Evolutionary conservation across 805 yeast genomes (phyloP).

Genomic region (Dipodascus geniculatus): DNA sequence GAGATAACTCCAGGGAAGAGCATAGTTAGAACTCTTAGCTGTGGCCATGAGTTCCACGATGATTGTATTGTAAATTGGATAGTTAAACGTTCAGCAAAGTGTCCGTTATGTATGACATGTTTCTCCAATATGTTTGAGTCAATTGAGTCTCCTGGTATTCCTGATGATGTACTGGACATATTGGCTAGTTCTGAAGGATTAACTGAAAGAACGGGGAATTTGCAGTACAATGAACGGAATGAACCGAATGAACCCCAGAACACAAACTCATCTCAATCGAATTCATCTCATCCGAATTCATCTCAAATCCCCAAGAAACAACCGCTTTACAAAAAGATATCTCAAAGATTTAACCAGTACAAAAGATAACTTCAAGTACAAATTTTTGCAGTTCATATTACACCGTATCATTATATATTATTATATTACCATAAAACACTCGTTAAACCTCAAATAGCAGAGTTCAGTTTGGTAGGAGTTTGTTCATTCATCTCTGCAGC

Average conservation of each 20-base stretch:
- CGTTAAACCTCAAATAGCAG: neutral
- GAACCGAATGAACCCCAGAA: no score
- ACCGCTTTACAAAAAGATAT: neutral
- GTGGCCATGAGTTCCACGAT: slow-evolving; percentile 76
- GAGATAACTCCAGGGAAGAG: neutral
- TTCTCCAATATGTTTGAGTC: no score
- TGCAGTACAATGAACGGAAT: neutral
- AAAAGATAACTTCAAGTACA: neutral
- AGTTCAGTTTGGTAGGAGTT: neutral
- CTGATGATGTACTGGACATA: neutral
- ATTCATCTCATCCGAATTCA: no score
- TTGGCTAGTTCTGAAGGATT: neutral
- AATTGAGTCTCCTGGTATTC: no score
- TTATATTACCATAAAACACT: neutral
- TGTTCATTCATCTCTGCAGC: neutral
- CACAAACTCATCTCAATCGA: no score
- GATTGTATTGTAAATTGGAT: slow-evolving; percentile 79
- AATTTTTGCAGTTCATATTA: no score
- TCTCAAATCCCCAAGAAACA: no score
- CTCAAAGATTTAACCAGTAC: neutral
- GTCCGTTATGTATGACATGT: slow-evolving; percentile 65
- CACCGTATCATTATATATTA: neutral
- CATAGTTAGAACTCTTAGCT: slow-evolving; percentile 23
- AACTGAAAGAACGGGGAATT: neutral
- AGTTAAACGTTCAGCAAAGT: slow-evolving; percentile 59